phyloP scores from a whole-genome alignment of 2,329 filamentous ascomycete species.

The Alternaria sp. region DNA sequence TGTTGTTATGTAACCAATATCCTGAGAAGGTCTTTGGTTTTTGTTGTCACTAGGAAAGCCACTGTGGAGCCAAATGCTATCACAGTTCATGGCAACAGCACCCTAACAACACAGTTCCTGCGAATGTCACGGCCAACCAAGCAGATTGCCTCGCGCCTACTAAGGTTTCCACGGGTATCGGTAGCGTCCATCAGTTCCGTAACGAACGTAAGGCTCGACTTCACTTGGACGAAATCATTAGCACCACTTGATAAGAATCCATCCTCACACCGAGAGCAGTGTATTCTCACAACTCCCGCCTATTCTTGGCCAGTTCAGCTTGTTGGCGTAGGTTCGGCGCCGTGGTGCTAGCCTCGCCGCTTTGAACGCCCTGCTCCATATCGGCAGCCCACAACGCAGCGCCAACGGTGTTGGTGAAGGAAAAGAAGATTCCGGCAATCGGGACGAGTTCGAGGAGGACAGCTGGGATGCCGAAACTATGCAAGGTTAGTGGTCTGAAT shows the following conservation, averaged over 20 bases:
- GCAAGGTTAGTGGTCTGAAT: conserved; percentile 2
- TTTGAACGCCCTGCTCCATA: conserved; percentile 61
- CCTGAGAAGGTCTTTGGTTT: not conserved
- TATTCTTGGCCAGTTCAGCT: conserved; percentile 40
- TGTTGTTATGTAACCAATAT: not conserved
- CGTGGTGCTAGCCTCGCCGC: conserved; percentile 32
- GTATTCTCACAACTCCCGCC: conserved; percentile 42
- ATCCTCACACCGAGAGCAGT: not conserved
- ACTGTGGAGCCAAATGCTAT: not conserved
- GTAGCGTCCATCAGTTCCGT: conserved; percentile 24
- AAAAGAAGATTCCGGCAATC: conserved; percentile 79
- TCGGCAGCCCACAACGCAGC: conserved; percentile 95
- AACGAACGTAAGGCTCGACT: conserved; percentile 9
- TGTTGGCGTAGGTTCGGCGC: conserved; percentile 46
- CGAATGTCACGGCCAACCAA: conserved; percentile 34
- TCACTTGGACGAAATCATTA: conserved; percentile 15
- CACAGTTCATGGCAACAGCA: not conserved
- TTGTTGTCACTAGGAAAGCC: not conserved
- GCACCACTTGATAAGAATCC: conserved; percentile 5
- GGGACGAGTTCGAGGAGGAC: conserved; percentile 86
- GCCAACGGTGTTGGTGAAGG: conserved; percentile 90
- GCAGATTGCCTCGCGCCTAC: conserved; percentile 39
- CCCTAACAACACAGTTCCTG: not conserved
- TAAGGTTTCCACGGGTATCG: conserved; percentile 46
- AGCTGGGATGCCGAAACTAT: conserved; percentile 72